Conservation (phyloP, 345 rosid genomes). For the Brassica nigra region DNA sequence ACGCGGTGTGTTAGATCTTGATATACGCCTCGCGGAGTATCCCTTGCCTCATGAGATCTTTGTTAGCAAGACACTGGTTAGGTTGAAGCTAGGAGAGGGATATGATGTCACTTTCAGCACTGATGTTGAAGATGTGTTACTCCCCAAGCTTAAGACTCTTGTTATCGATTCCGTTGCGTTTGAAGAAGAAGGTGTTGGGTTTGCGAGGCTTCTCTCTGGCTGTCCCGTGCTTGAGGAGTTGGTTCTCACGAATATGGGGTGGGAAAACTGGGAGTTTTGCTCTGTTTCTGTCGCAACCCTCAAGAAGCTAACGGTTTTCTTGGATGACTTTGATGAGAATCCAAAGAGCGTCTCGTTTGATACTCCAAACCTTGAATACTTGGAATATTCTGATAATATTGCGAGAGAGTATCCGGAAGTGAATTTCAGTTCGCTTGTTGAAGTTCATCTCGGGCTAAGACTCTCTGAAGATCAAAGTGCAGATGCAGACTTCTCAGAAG, state of each 20-base stretch:
- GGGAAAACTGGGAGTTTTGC: constrained; percentile 21
- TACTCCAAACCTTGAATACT: constrained; percentile 23
- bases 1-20: background rate
- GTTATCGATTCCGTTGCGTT: background rate
- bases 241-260: background rate
- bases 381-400: constrained; percentile 24
- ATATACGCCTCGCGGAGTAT: background rate
- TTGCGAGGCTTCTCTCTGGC: background rate
- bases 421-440: constrained; percentile 14
- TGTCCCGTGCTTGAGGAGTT: background rate
- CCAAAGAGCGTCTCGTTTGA: constrained; percentile 15
- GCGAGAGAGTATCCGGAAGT: constrained; percentile 21
- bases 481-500: background rate
- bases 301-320: constrained; percentile 1
- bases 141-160: background rate
- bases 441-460: constrained; percentile 29
- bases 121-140: background rate
- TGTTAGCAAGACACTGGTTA: background rate
- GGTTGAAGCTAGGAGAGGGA: background rate
- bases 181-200: background rate
- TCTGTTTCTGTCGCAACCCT: constrained; percentile 15
- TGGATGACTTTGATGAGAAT: constrained; percentile 18
- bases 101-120: background rate
- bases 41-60: background rate
- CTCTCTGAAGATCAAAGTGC: constrained; percentile 6